Evolutionary conservation across 2,329 filamentous ascomycete genomes (phyloP).

Genomic region (Fusarium annulatum): DNA sequence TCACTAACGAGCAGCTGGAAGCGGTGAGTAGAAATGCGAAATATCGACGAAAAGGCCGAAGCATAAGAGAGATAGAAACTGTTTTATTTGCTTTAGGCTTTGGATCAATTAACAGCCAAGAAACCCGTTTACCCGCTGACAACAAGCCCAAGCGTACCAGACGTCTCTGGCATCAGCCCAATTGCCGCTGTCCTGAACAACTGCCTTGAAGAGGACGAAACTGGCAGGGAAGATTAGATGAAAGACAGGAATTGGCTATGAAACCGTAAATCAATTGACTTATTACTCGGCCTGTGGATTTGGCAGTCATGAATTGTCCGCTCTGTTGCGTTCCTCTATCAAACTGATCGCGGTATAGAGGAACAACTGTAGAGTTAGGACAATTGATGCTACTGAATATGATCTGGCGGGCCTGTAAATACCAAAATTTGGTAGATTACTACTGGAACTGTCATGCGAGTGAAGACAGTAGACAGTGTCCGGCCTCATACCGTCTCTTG

Average conservation of each 20-base stretch:
- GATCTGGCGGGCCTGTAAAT: background rate
- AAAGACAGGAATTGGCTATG: accelerated
- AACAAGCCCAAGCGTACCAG: background rate
- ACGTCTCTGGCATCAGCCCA: background rate
- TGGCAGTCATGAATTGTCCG: background rate
- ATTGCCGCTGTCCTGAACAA: background rate
- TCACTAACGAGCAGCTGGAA: background rate
- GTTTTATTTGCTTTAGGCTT: accelerated
- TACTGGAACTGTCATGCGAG: background rate
- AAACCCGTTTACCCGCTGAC: too few relatives aligned
- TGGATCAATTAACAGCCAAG: accelerated
- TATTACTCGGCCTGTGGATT: background rate
- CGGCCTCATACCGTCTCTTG: too few relatives aligned
- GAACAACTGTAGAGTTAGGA: accelerated
- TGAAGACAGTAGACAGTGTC: background rate
- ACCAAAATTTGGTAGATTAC: too few relatives aligned
- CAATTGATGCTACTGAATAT: background rate
- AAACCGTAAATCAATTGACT: accelerated
- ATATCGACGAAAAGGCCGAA: background rate
- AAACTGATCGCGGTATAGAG: too few relatives aligned
- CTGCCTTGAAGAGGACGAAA: accelerated
- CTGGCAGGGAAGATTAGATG: accelerated
- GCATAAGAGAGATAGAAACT: accelerated
- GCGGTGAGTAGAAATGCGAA: accelerated
- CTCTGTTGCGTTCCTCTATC: background rate